Base-by-base conservation (phyloP, 2,329 filamentous ascomycete genomes). In the Neocatenulostroma microsporum region DNA sequence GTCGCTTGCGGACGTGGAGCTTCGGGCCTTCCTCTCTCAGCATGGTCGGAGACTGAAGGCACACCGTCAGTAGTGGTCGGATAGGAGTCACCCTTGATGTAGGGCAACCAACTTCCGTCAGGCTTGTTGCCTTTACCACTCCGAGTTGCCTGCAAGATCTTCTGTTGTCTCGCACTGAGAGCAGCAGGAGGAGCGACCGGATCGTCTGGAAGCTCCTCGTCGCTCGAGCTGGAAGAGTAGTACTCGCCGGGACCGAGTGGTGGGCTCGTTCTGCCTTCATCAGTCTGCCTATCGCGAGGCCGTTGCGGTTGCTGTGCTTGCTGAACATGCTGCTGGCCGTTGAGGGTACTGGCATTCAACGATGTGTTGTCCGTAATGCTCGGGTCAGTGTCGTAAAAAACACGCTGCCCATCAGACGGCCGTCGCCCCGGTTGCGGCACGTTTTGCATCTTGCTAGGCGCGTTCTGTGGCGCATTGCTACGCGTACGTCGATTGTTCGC, bases 371-470 rank as follows among this genome's bases (percentile, higher is more conserved):
- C 60, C 19, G 62, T 46, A 34, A 56, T 60, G 26, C 55, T 58
- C 18, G 53, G 54, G 40, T 64, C 61, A 40, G 62, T 64, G 32
- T 56, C 61, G 31, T 56, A 63, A 1, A 27, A 33, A 42, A 57
- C 12, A 13, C 21, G 25, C 18, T n/a, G 27, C 6, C 21, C 30
- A 11, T 14, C 24, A 30, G 30, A 31, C 5, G 27, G n/a, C 6
- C 18, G 14, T 8, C 19, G 14, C 17, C 6, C n/a, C 18, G 4
- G 30, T 9, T 21, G 30, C 4, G 18, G 23, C 18, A 21, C 5
- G 23, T 10, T 20, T 20, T n/a, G n/a, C n/a, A n/a, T n/a, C n/a
- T n/a, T n/a, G n/a, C n/a, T n/a, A n/a, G n/a, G n/a, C n/a, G n/a
- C n/a, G n/a, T n/a, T n/a, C n/a, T n/a, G n/a, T n/a, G n/a, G n/a